Evolutionary conservation across 352 stramenopile genomes (phyloP), one percentile per base, ranked within the genome.

Genomic region (Globisporangium okanoganense): DNA sequence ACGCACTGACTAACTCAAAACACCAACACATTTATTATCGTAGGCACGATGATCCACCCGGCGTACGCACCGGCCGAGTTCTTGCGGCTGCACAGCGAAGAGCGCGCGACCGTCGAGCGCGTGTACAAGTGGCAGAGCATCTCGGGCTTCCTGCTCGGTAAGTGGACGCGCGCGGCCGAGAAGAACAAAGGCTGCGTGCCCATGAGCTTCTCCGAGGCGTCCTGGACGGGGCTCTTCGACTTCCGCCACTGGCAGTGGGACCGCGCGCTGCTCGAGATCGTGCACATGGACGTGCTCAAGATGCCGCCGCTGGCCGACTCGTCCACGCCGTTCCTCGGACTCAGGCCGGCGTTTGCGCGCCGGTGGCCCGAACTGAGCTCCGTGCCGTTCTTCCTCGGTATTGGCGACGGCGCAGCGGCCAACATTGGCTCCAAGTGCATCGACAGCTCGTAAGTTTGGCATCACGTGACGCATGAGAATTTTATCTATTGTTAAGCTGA

Each of bases 391-490:
- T 97, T 93, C 52, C 67, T 98, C 6, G 94, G 94, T 38, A 79
- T 98, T 25, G 94, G 82, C 12, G 95, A 99, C 59, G 95, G 95
- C 25, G 94, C 93, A 38, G 95, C 92, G 14, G 95, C 94, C 25
- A 99, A 98, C 69, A 79, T 98, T 60, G 95, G 95, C 31, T 97
- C 90, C 62, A 98, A 98, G 72, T 98, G 92, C 54, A 80, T 85
- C 50, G 71, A 88, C 62, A 56, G 72, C 31, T 79, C 78, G 79
- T 92, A 76, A 35, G 76, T 33, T 25, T 16, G 1, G 43, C 5
- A 14, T 7, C 25, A 27, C 16, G 40, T 20, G 27, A 27, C 12
- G 5, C 22, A 35, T 52, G n/a, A 22, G 25, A 50, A 50, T 14
- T 7, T 36, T 35, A 22, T 31, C 3, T n/a, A 14, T 5, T 36